Base-by-base conservation (phyloP, 2,329 filamentous ascomycete species). In the Penicillium sp. region DNA sequence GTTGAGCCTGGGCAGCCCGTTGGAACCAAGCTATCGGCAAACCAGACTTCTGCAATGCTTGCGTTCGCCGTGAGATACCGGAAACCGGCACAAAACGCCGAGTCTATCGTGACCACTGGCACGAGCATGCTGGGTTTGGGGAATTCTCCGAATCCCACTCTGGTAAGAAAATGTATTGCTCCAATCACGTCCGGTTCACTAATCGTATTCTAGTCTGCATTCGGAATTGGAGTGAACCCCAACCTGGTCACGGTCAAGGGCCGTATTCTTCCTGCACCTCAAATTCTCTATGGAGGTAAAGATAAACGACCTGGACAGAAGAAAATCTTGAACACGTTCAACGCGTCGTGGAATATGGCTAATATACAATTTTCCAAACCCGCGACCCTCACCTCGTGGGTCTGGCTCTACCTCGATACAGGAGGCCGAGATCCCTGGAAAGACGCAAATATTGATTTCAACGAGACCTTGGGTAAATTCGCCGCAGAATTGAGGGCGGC, bases 231-330 rank as follows among this genome's bases (percentile, higher is more conserved):
- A 11, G 31, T 54, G 2, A 45, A 45, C 16, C 39, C 47, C 2
- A 43, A 63, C 65, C 71, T 95, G 22, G 68, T 94, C 22, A 84
- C 83, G 0, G 84, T 95, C 0, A 70, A 71, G 1, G 89, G 78
- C 1, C 79, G 88, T 4, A 74, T 90, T 27, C 71, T 94, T 0
- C 28, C 52, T 0, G 55, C 76, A 0, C 87, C 87, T 0, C 52
- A 47, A 0, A 64, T 94, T 17, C 58, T 65, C 2, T 95, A 94
- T 54, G 53, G 18, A 9, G 18, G 18, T 22, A 22, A 9, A 22
- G 18, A 22, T 22, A 22, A 22, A 22, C n/a, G n/a, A n/a, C n/a
- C 53, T 12, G 37, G 33, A 3, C 51, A 51, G 10, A 47, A 52
- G 23, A 45, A 51, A 29, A 45, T 60, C 20, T 27, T 32, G 4